Percentiles rank a stretch among this genome's conserved stretches.
Conservation (phyloP, 805 yeast genomes). For the Metschnikowia lunata region DNA sequence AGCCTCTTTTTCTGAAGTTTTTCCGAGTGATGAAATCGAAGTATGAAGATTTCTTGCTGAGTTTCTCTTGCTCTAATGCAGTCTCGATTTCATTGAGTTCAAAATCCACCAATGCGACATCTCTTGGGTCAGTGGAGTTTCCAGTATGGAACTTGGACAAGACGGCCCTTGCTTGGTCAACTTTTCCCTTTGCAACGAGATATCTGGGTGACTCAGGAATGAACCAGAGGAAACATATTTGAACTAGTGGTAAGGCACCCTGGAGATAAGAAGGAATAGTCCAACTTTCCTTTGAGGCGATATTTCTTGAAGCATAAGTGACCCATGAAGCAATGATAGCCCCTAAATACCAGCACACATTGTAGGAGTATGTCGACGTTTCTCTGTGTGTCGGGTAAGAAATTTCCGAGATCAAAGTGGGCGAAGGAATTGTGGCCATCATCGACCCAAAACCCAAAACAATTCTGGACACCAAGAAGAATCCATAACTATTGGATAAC, state of each 20-base stretch:
- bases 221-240: constrained; percentile 19
- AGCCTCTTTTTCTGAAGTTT: constrained; percentile 40
- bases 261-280: constrained; percentile 53
- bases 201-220: constrained; percentile 51
- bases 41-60: constrained; percentile 30
- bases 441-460: constrained; percentile 46
- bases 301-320: constrained; percentile 41
- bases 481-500: constrained; percentile 25
- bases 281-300: constrained; percentile 36
- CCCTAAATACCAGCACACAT: constrained; percentile 51
- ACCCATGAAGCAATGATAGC: constrained; percentile 51
- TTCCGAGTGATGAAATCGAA: constrained; percentile 35
- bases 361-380: constrained; percentile 36
- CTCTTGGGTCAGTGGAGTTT: constrained; percentile 24
- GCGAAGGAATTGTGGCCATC: constrained; percentile 40
- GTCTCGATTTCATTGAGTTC: constrained; percentile 24
- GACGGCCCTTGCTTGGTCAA: constrained; percentile 40
- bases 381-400: constrained; percentile 42
- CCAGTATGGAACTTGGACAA: constrained; percentile 41
- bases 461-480: constrained; percentile 43
- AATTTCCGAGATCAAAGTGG: constrained; percentile 47
- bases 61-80: constrained; percentile 36
- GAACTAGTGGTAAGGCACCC: constrained; percentile 44
- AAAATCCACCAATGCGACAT: constrained; percentile 17
- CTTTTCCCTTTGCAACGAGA: constrained; percentile 36